phyloP scores from a whole-genome alignment of 495 filamentous ascomycete species.

The Neurospora sp. region DNA sequence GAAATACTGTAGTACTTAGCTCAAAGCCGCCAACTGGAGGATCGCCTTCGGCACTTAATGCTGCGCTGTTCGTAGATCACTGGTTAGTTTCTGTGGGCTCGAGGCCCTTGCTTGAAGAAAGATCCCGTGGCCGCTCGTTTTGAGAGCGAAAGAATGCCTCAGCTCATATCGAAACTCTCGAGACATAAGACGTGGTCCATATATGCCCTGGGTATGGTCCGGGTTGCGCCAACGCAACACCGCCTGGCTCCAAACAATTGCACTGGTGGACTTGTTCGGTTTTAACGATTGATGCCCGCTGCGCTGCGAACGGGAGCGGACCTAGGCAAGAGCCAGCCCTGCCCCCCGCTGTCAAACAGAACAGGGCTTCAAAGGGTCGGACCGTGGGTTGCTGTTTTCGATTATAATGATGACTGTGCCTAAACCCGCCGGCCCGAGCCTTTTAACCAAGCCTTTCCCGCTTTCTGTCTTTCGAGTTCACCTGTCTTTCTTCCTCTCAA shows the following conservation, averaged over 20 bases:
- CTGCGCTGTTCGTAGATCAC: neutral
- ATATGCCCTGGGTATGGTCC: neutral
- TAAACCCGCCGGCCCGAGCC: neutral
- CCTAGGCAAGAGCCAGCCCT: neutral
- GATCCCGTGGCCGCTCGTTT: neutral
- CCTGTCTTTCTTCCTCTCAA: neutral
- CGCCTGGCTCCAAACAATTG: neutral
- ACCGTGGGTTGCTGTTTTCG: neutral
- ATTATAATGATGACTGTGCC: neutral
- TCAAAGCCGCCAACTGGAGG: neutral
- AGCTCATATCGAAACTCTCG: neutral
- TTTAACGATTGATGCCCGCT: neutral
- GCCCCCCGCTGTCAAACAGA: neutral
- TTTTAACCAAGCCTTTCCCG: conserved; percentile 1
- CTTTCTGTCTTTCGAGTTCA: neutral
- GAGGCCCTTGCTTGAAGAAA: neutral
- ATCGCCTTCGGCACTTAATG: neutral
- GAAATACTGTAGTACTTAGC: neutral
- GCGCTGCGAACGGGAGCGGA: neutral
- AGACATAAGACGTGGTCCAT: neutral
- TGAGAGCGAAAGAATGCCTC: neutral
- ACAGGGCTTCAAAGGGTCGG: neutral
- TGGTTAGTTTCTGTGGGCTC: neutral
- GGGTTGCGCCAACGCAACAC: neutral
- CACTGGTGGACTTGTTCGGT: neutral